A percentile compares a stretch with the other conserved stretches of the same genome.
phyloP scores from a whole-genome alignment of 2,329 filamentous ascomycete species.

The Apiospora phragmitis region DNA sequence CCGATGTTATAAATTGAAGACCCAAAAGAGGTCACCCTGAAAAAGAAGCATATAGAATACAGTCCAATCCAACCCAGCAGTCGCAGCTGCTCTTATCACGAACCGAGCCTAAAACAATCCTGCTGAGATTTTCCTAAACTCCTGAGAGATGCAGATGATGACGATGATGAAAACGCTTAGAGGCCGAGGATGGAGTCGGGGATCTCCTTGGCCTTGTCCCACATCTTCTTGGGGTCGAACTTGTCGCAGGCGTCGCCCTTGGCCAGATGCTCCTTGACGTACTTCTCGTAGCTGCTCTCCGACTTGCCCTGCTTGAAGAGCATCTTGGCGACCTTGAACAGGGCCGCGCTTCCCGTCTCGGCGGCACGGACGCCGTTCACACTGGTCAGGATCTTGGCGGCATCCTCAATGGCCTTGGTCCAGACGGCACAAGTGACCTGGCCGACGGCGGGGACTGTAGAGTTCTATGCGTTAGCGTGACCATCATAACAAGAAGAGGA shows the following conservation, averaged over 20 bases:
- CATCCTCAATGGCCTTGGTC: background rate
- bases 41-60: background rate
- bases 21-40: background rate
- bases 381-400: background rate
- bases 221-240: background rate
- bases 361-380: background rate
- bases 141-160: background rate
- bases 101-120: background rate
- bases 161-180: background rate
- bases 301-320: constrained; percentile 6
- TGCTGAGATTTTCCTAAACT: background rate
- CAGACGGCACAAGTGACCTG: background rate
- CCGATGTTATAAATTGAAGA: background rate
- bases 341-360: background rate
- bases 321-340: background rate
- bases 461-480: background rate
- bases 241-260: background rate
- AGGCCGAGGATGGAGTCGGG: constrained; percentile 1
- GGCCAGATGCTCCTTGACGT: background rate
- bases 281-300: background rate
- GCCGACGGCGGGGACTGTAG: background rate
- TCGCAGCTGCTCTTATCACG: background rate
- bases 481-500: background rate
- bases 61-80: background rate
- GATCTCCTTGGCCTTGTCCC: background rate